Conservation (phyloP, 306 rosid species). For the Casuarina equisetifolia region DNA sequence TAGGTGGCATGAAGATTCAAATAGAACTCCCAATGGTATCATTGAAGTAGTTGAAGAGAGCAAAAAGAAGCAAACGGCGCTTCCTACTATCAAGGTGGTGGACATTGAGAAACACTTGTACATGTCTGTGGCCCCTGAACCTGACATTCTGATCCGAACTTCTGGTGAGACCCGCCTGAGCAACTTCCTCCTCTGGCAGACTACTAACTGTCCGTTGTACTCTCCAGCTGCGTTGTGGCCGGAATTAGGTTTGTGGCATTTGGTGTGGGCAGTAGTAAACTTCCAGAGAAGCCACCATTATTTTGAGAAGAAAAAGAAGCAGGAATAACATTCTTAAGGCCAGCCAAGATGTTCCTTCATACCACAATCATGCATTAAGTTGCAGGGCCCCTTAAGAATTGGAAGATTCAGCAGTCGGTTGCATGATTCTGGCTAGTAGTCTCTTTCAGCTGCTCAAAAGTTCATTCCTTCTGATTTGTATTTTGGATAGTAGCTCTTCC, state of each 20-base stretch:
- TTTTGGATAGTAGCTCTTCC: too few species aligned
- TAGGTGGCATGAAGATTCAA: neutral
- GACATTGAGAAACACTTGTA: conserved; percentile 68
- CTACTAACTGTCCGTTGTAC: conserved; percentile 56
- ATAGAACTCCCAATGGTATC: neutral
- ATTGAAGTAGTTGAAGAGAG: conserved; percentile 26
- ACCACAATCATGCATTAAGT: too few species aligned
- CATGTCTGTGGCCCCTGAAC: conserved; percentile 81
- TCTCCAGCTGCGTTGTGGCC: conserved; percentile 80
- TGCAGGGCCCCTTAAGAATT: neutral
- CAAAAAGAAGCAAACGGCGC: conserved; percentile 19
- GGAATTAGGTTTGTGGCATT: conserved; percentile 63
- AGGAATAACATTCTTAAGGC: conserved; percentile 9
- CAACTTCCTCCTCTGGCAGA: conserved; percentile 85
- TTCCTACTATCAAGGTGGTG: conserved; percentile 45
- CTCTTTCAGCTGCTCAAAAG: too few species aligned
- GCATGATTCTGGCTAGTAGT: neutral
- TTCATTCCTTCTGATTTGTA: too few species aligned
- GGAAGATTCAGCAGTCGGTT: neutral
- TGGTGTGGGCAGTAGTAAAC: conserved; percentile 64
- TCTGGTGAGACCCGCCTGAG: conserved; percentile 71
- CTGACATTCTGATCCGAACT: conserved; percentile 63
- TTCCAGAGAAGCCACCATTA: conserved; percentile 58
- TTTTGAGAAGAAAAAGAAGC: conserved; percentile 62
- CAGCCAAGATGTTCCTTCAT: neutral